Conservation (phyloP, 2,329 filamentous ascomycete genomes). For the Aspergillus costaricaensis region DNA sequence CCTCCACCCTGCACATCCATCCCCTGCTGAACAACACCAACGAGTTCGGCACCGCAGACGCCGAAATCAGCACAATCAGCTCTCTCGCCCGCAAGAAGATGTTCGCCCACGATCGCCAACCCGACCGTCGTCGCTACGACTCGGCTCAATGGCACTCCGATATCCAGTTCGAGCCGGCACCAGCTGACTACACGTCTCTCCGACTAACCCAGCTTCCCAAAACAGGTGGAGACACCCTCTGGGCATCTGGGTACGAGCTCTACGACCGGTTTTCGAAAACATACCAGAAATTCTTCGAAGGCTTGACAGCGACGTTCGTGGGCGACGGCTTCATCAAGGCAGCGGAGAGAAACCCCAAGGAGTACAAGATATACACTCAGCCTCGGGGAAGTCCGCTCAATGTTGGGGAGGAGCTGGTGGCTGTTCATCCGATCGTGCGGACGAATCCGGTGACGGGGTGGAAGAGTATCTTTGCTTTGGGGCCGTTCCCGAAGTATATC, state of each 20-base stretch:
- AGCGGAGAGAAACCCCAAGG: conserved; percentile 28
- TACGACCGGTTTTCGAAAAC: conserved; percentile 45
- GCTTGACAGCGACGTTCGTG: conserved; percentile 41
- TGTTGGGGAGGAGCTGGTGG: conserved; percentile 53
- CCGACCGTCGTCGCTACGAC: background rate
- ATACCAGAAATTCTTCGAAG: conserved; percentile 43
- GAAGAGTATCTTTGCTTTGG: conserved; percentile 42
- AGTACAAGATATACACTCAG: conserved; percentile 32
- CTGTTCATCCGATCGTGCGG: conserved; percentile 49
- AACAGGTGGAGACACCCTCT: conserved; percentile 64
- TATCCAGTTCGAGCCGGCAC: conserved; percentile 65
- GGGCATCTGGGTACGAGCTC: conserved; percentile 64
- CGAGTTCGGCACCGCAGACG: conserved; percentile 58
- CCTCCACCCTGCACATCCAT: conserved; percentile 63
- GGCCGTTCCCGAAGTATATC: conserved; percentile 33
- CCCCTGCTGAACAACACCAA: conserved; percentile 58
- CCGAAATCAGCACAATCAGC: conserved; percentile 65
- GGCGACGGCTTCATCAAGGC: conserved; percentile 35
- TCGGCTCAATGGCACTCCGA: conserved; percentile 55
- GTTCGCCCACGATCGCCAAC: conserved; percentile 23
- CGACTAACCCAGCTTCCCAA: conserved; percentile 58
- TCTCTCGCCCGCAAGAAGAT: conserved; percentile 57
- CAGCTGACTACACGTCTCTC: conserved; percentile 64
- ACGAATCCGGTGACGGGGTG: conserved; percentile 55
- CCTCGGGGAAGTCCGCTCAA: conserved; percentile 58